Percentiles rank a stretch among this genome's conserved stretches.
phyloP scores from a whole-genome alignment of 2,329 filamentous ascomycete genomes.

The Waltergamsia citrina region DNA sequence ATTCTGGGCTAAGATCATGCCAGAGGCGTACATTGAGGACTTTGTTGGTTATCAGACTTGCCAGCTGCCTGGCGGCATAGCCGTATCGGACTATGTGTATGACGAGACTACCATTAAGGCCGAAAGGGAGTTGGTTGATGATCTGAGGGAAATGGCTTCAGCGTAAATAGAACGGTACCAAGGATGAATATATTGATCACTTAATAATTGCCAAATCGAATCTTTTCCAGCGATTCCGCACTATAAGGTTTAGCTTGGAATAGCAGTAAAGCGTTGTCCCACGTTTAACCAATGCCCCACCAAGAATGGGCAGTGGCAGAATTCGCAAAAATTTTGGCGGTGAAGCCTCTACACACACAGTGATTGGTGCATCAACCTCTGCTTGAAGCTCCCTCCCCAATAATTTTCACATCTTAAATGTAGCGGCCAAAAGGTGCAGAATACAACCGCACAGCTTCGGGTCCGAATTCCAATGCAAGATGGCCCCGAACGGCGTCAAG shows the following conservation, averaged over 20 bases:
- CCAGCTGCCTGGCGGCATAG: slow-evolving; percentile 5
- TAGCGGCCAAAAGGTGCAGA: not conserved
- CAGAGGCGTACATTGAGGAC: not conserved
- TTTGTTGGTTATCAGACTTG: not conserved
- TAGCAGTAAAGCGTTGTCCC: no score
- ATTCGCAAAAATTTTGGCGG: slow-evolving; percentile 29
- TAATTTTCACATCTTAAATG: not conserved
- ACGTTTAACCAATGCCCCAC: no score
- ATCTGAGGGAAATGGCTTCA: not conserved
- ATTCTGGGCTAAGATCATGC: slow-evolving; percentile 11
- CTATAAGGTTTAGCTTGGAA: no score
- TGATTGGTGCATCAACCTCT: slow-evolving; percentile 12
- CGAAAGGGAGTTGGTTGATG: not conserved
- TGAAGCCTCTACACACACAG: slow-evolving; percentile 11
- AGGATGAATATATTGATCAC: no score
- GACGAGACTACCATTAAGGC: not conserved
- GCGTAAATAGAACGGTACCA: no score
- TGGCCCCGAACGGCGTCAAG: slow-evolving; percentile 43
- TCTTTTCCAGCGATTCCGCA: no score
- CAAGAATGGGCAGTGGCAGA: slow-evolving; percentile 14
- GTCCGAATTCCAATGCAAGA: slow-evolving; percentile 11
- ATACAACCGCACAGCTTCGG: not conserved
- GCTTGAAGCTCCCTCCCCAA: not conserved
- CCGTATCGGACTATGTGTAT: slow-evolving; percentile 5
- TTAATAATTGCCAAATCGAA: no score